phyloP scores from a whole-genome alignment of 768 basidiomycete genomes.

The Tylopilus sp. region DNA sequence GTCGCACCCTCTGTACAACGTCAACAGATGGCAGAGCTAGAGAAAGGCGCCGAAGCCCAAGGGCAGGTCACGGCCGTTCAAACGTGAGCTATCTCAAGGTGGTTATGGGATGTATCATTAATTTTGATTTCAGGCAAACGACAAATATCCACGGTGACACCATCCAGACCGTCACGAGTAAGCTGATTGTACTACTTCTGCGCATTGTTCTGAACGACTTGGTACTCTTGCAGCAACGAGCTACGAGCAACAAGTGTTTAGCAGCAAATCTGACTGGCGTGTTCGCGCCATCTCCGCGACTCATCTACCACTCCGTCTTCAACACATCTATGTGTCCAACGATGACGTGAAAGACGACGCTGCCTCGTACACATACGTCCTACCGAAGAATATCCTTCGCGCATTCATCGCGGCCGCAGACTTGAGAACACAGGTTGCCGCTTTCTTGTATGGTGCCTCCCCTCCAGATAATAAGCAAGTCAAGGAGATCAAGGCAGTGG shows the following conservation, averaged over 20 bases:
- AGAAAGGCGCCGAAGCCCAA: conserved; percentile 94
- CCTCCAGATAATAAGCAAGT: conserved; percentile 97
- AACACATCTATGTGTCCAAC: conserved; percentile 98
- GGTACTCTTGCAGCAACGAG: conserved; percentile 63
- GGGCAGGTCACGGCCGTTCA: conserved; percentile 94
- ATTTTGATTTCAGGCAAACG: conserved; percentile 58
- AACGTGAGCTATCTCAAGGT: conserved; percentile 47
- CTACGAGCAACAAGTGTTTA: conserved; percentile 98
- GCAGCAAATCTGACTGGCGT: conserved; percentile 99
- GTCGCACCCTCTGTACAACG: conserved; percentile 93
- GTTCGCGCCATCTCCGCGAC: conserved; percentile 97
- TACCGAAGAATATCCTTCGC: conserved; percentile 95
- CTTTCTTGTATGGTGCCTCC: conserved; percentile 88
- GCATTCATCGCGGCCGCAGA: conserved; percentile 93
- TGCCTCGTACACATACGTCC: conserved; percentile 88
- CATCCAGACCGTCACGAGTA: conserved; percentile 91
- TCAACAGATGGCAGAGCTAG: conserved; percentile 98
- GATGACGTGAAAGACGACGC: conserved; percentile 99
- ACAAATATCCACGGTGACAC: conserved; percentile 97
- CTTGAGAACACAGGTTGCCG: conserved; percentile 93
- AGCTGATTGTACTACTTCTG: conserved; percentile 23
- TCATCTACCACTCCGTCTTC: conserved; percentile 90
- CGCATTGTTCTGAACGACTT: not conserved
- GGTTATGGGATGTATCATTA: not conserved
- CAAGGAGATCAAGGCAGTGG: conserved; percentile 97